phyloP scores from a whole-genome alignment of 345 rosid genomes.

The Raphanus raphanistrum region DNA sequence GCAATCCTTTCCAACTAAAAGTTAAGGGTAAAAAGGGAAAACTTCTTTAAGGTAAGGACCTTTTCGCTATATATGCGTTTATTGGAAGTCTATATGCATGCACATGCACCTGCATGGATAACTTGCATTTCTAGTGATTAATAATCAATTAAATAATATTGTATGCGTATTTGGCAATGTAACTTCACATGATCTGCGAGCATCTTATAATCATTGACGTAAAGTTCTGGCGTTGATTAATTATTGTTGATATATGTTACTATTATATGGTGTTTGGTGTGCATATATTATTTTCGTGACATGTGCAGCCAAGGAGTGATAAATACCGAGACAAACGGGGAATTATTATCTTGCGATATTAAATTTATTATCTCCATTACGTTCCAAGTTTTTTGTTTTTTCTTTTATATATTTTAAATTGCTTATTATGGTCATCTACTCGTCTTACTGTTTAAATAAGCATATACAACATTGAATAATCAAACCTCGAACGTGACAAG shows the following conservation, averaged over 20 bases:
- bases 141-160: constrained; percentile 4
- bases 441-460: not conserved
- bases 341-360: not conserved
- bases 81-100: constrained; percentile 8
- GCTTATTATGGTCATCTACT: not conserved
- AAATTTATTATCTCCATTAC: constrained; percentile 1
- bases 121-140: constrained; percentile 24
- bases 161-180: constrained; percentile 22
- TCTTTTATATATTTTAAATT: not conserved
- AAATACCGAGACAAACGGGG: constrained; percentile 7
- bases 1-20: not conserved
- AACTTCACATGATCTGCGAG: constrained; percentile 37
- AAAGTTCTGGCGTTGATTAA: constrained; percentile 29
- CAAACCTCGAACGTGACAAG: not conserved
- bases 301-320: constrained; percentile 35
- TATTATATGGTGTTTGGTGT: constrained; percentile 30
- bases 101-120: constrained; percentile 34
- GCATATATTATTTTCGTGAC: constrained; percentile 14
- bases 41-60: not conserved
- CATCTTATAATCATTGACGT: constrained; percentile 42
- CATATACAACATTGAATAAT: not conserved
- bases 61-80: constrained; percentile 12
- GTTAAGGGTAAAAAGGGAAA: not conserved
- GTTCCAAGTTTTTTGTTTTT: not conserved
- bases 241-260: constrained; percentile 17